Base-by-base conservation (phyloP, 1,139 yeast species). In the Yamadazyma aaseri region DNA sequence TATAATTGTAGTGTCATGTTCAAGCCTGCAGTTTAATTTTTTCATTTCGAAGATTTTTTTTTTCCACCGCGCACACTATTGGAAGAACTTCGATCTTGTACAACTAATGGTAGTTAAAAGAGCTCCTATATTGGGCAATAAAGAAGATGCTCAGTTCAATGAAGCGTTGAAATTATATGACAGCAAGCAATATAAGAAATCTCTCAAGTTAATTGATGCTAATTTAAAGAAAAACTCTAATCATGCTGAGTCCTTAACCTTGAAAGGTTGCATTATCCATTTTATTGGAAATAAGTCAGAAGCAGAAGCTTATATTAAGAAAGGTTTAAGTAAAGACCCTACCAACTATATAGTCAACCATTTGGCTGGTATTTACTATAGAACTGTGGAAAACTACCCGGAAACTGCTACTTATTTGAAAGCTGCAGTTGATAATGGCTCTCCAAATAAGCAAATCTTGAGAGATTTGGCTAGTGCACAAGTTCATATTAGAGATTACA, bases 141-240 rank as follows among this genome's bases (percentile, higher is more conserved):
- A 81, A 54, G 89, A 82, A 44, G 86, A 81, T 42, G 66, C 71
- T 32, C 78, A 77, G 48, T 89, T 90, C 65, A 74, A 84, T 41
- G 86, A 84, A 47, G 96, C 96, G 1, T 70, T 92, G 54, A 79
- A 81, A 50, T 71, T 86, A 32, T 92, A 87, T 53, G 98, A 92
- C 53, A 56, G 71, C 31, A 87, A 86, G 56, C 92, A 87, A 58
- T 90, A 89, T 68, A 87, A 87, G 55, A 89, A 89, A 52, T 80
- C 96, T 0, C 63, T 89, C 50, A 86, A 86, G 56, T 56, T 80
- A 22, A 75, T 87, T 21, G 97, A 94, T 38, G 68, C 76, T 28
- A 76, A 85, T 50, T 63, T 92, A 51, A 87, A 87, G 63, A 86
- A 86, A 50, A 79, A 79, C 53, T 72, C 87, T 8, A 70, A 67